Evolutionary conservation across 2,329 filamentous ascomycete genomes (phyloP), one percentile per base, ranked within the genome.

Genomic region (Pseudogymnoascus sp.): DNA sequence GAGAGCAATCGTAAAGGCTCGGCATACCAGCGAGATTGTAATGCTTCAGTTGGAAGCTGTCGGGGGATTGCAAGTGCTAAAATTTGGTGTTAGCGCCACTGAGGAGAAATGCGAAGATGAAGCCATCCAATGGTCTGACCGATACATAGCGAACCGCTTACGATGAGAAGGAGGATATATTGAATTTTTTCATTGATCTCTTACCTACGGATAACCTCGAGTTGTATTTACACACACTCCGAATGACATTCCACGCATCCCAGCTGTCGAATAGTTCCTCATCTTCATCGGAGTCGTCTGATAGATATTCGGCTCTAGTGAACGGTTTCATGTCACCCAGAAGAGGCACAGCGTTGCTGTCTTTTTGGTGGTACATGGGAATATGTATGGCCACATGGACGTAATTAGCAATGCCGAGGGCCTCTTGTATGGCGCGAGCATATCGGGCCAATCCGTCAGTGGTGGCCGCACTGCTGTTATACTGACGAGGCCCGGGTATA

Each of bases 211-310:
- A 88, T 38, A 99, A 80, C 73, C 91, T 85, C 63, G 82, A 77
- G 74, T 88, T 88, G 76, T 99, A 97, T 76, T 87, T 89, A 82
- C 92, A 97, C 63, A 91, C 80, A 61, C 87, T 88, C 61, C 94
- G 84, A 70, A 99, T 89, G 21, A 88, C 81, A 73, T 99, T 88
- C 94, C 94, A 99, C 1, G 89, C 88, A 75, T 97, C 92, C 95
- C 95, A 99, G 2, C 87, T 82, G 61, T 87, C 87, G 74, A 91
- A 94, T 0, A 89, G 74, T 69, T 93, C 69, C 35, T 74, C 67
- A 4, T 67, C 69, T 39, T 79, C 73, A 8, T 74, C 65, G 29
- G 73, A 65, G 59, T 74, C 68, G 73, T 61, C 19, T 12, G 43
- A 59, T 66, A 68, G 10, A 64, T 55, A 61, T 62, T 67, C n/a